These are phyloP conservation scores for Fusarium odoratissimum DNA, from an alignment of 2,329 filamentous ascomycete genomes.

Conservation along the genomic window DNA sequence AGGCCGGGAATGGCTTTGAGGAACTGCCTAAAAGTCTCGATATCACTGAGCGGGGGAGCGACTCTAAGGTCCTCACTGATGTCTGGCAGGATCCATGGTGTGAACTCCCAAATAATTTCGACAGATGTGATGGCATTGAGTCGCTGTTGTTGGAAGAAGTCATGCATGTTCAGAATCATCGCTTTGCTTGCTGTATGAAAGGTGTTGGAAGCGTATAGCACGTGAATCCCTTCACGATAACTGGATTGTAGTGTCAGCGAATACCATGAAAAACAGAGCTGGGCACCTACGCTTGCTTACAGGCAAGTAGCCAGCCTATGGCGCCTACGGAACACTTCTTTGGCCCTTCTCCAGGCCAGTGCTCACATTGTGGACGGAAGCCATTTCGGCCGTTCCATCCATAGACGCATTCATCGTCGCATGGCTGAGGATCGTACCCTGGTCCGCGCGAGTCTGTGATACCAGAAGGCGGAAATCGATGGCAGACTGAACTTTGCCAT, in stretches of 20 bases:
- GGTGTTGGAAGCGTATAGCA: constrained; percentile 48
- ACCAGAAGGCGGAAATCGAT: constrained; percentile 27
- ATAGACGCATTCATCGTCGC: constrained; percentile 27
- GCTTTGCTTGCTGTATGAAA: constrained; percentile 36
- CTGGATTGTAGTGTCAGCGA: constrained; percentile 9
- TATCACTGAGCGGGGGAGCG: background rate
- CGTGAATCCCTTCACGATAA: constrained; percentile 46
- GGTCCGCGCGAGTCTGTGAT: background rate
- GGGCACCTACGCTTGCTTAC: constrained; percentile 43
- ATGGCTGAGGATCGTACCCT: background rate
- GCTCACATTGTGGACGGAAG: constrained; percentile 16
- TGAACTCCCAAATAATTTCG: constrained; percentile 43
- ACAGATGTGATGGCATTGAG: constrained; percentile 36
- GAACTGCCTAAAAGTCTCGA: constrained; percentile 25
- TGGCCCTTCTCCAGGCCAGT: constrained; percentile 36
- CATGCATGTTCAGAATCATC: constrained; percentile 29
- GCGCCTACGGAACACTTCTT: constrained; percentile 41
- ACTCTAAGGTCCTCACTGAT: background rate
- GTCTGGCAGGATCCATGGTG: background rate
- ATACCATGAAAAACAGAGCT: too few relatives aligned
- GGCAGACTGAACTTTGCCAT: constrained; percentile 45
- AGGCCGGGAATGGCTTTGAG: constrained; percentile 25
- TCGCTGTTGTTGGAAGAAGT: constrained; percentile 39
- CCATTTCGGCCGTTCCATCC: background rate
- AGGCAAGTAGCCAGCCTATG: constrained; percentile 48